These are phyloP conservation scores for Anastatica hierochuntica DNA, from an alignment of 345 rosid genomes.

Conservation along the genomic window DNA sequence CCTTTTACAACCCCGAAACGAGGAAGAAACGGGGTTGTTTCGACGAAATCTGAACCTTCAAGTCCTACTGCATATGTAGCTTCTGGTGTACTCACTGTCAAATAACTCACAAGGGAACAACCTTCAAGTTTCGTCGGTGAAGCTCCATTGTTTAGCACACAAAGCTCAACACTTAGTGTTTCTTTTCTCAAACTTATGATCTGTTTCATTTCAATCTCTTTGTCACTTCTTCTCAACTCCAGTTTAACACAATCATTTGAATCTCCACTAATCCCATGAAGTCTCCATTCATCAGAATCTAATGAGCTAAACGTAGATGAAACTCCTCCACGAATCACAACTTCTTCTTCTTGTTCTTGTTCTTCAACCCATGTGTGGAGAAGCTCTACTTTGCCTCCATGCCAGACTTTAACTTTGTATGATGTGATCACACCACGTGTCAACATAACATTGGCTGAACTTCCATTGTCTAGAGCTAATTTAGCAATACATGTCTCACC, in stretches of 20 bases:
- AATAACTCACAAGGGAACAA: slow-evolving; percentile 48
- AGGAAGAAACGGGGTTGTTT: slow-evolving; percentile 39
- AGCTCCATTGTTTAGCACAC: slow-evolving; percentile 36
- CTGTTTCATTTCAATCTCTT: slow-evolving; percentile 44
- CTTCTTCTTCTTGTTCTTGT: slow-evolving; percentile 38
- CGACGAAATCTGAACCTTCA: slow-evolving; percentile 50
- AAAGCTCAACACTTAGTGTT: slow-evolving; percentile 46
- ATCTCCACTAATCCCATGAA: slow-evolving; percentile 48
- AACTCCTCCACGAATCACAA: slow-evolving; percentile 69
- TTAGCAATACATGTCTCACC: slow-evolving; percentile 56
- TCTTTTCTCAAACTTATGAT: slow-evolving; percentile 42
- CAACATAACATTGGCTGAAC: slow-evolving; percentile 56
- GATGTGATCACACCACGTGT: slow-evolving; percentile 69
- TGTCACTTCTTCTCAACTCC: slow-evolving; percentile 43
- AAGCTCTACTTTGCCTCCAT: slow-evolving; percentile 58
- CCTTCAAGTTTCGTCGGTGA: slow-evolving; percentile 39
- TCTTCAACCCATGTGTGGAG: slow-evolving; percentile 63
- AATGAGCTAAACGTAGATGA: slow-evolving; percentile 37
- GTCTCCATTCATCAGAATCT: slow-evolving; percentile 42
- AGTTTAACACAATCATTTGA: slow-evolving; percentile 33
- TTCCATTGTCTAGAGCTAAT: slow-evolving; percentile 52
- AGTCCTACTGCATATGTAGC: slow-evolving; percentile 73
- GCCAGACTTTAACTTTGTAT: slow-evolving; percentile 74
- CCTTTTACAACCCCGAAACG: slow-evolving; percentile 11
- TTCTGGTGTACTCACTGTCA: slow-evolving; percentile 78